Base-by-base conservation (phyloP, 306 rosid species). In the Sophora flavescens region DNA sequence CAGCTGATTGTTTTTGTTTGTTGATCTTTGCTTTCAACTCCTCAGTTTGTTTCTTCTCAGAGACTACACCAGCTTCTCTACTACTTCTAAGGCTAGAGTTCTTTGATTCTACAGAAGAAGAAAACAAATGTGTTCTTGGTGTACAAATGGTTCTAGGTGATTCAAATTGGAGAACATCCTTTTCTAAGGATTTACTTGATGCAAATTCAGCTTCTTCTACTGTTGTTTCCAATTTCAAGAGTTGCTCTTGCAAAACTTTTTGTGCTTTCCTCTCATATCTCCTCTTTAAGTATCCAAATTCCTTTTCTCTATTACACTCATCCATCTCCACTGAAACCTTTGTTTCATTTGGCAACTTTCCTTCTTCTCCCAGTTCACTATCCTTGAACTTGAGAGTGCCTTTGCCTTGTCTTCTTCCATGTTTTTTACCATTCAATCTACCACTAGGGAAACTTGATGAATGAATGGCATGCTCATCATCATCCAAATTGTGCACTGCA, bases 1-100 rank as follows among this genome's bases (percentile, higher is more conserved):
- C 77, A 39, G 87, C 17, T 72, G 96, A 81, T 79, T 84, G 85
- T 70, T 91, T 88, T 11, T 87, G 83, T 51, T 82, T 85, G 72
- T 66, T 90, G 53, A 45, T 39, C 75, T 84, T 91, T 50, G 71
- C 77, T 84, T 83, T 91, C 75, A 89, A 51, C 61, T 81, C 83
- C 72, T 88, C 86, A 35, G 75, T 70, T 72, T 84, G 86, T 59
- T 83, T 67, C 44, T 68, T 82, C 32, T 65, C 70, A 4, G 64
- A 35, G 36, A 62, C 33, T 9, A 48, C 70, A 76, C 62, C 30
- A 41, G 70, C 84, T 78, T 86, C 91, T 81, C 72, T 81, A 30
- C 61, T 74, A n/a, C 80, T 82, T 82, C 78, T 83, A 45, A 70
- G 85, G 28, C 63, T 52, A 12, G 75, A 80, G 76, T 62, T 84